A percentile compares a stretch with the other conserved stretches of the same genome.
phyloP scores from a whole-genome alignment of 306 rosid genomes.

The Corylus avellana region DNA sequence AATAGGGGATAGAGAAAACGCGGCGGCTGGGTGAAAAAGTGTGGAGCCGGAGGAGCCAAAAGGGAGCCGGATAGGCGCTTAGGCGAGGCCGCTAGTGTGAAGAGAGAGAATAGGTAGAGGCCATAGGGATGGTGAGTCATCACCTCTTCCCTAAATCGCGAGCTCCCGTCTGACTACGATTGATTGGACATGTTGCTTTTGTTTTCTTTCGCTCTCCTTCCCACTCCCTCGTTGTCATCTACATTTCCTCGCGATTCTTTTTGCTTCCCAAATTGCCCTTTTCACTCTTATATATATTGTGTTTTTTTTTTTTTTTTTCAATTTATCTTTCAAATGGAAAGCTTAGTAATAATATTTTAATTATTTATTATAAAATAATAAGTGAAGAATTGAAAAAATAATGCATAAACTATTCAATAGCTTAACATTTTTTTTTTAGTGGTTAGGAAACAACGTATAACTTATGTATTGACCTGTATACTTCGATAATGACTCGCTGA shows the following conservation, averaged over 20 bases:
- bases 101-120: background rate
- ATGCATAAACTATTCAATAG: too few species aligned
- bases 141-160: conserved; percentile 51
- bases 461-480: too few species aligned
- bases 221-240: conserved; percentile 32
- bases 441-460: too few species aligned
- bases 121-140: conserved; percentile 21
- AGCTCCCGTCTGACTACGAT: conserved; percentile 42
- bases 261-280: background rate
- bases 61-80: background rate
- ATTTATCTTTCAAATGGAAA: too few species aligned
- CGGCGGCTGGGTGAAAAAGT: background rate
- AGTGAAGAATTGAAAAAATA: too few species aligned
- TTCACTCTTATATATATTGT: background rate
- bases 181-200: conserved; percentile 36
- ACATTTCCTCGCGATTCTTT: conserved; percentile 3
- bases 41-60: background rate
- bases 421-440: too few species aligned
- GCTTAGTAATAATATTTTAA: too few species aligned
- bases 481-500: too few species aligned
- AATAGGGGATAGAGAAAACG: background rate
- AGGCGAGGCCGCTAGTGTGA: background rate
- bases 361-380: too few species aligned
- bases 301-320: background rate
- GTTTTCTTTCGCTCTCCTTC: conserved; percentile 23